Evolutionary conservation across 345 rosid species (phyloP), one percentile per base, ranked within the genome.

Genomic region (Lumnitzera littorea): DNA sequence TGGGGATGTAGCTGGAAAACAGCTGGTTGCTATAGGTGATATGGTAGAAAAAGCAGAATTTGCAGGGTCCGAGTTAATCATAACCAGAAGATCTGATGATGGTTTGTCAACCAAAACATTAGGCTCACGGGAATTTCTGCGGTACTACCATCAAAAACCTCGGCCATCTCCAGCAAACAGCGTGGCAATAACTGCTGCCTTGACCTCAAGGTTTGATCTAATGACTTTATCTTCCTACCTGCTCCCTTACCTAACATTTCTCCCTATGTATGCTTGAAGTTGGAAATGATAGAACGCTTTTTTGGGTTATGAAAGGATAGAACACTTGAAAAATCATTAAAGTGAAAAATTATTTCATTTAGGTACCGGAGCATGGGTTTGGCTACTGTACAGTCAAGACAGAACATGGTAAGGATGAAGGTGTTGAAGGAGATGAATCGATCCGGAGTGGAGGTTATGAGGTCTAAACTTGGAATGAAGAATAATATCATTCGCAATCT

Each of bases 341-440:
- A 50, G 12, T 15, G 13, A 16, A 15, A 29, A 51, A 23, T 13
- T 25, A 27, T 47, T 5, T 12, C 48, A 70, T 70, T 46, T 76
- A 89, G 98, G 79, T 91, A 91, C 81, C 74, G 74, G 80, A 87
- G 87, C 80, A 78, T 89, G 84, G 96, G 98, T 52, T 60, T 92
- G 72, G 82, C 79, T 53, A 89, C 96, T 0, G 88, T 80, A 56
- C 91, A 70, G 52, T 75, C 98, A 6, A 87, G 78, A 69, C 87
- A 87, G 80, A 88, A 80, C 50, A 66, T 71, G 67, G 82, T 88
- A 70, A 85, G 82, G 86, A 79, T 84, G 91, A 89, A 86, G 78
- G 91, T 72, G 70, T 61, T 84, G 59, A 86, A 81, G 70, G 78
- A 79, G 71, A 84, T 88, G 87, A 86, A 76, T 65, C 65, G 80